These are phyloP conservation scores for Picochlorum costavermella DNA, from an alignment of 139 green algal species.

Conservation along the genomic window DNA sequence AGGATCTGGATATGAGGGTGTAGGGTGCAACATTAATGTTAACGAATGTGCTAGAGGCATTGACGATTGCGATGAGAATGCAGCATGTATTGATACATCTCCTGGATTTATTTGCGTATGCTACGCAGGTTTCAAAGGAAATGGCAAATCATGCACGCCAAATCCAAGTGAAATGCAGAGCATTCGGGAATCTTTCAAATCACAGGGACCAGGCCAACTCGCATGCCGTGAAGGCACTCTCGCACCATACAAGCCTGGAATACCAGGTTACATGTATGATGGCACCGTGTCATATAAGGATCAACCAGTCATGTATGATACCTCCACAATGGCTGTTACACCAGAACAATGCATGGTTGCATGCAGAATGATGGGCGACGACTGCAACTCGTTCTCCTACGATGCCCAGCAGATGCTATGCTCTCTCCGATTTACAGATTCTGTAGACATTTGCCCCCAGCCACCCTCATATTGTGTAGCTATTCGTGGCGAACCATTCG, in stretches of 20 bases:
- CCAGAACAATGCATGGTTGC: conserved; percentile 33
- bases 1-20: conserved; percentile 30
- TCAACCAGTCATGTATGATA: too few relatives aligned
- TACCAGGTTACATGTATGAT: conserved; percentile 45
- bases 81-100: conserved; percentile 38
- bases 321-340: conserved; percentile 11
- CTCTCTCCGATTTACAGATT: too few relatives aligned
- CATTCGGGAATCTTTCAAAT: conserved; percentile 21
- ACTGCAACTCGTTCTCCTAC: conserved; percentile 35
- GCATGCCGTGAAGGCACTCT: conserved; percentile 40
- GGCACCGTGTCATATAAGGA: conserved; percentile 5
- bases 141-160: conserved; percentile 11
- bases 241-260: conserved; percentile 23
- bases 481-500: conserved; percentile 21
- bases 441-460: not conserved
- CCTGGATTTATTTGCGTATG: conserved; percentile 41
- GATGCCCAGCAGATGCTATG: conserved; percentile 16
- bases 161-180: not conserved
- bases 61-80: conserved; percentile 25
- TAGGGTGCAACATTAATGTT: conserved; percentile 38
- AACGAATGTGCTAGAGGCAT: conserved; percentile 45
- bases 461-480: conserved; percentile 14
- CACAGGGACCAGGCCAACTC: conserved; percentile 17
- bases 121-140: conserved; percentile 30
- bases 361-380: conserved; percentile 18